Percentiles rank a stretch among this genome's conserved stretches.
phyloP scores from a whole-genome alignment of 371 early-diverging fungal genomes.

The Fennellomyces sp. region DNA sequence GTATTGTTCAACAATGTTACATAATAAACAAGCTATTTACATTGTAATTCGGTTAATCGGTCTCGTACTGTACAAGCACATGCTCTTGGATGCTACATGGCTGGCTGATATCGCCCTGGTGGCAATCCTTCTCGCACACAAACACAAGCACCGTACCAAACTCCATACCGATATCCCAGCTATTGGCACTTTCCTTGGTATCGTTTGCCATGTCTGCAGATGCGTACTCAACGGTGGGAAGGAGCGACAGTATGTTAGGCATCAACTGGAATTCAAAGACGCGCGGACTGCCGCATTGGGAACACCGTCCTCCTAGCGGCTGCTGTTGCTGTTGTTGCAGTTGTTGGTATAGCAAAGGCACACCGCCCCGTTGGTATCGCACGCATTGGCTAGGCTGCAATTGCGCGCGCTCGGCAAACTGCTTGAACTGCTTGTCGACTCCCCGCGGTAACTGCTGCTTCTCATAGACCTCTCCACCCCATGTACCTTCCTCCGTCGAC shows the following conservation, averaged over 20 bases:
- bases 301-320: conserved; percentile 59
- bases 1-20: background rate
- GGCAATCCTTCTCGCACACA: conserved; percentile 84
- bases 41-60: conserved; percentile 25
- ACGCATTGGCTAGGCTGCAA: conserved; percentile 85
- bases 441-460: conserved; percentile 70
- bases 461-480: conserved; percentile 87
- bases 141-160: conserved; percentile 90
- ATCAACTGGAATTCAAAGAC: conserved; percentile 92
- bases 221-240: conserved; percentile 55
- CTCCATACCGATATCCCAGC: conserved; percentile 84
- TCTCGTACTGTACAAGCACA: conserved; percentile 71
- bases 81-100: conserved; percentile 68
- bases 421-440: conserved; percentile 78
- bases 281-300: conserved; percentile 73
- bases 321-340: conserved; percentile 34
- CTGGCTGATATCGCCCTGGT: conserved; percentile 32
- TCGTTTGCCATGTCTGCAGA: conserved; percentile 21
- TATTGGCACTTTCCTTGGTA: conserved; percentile 19
- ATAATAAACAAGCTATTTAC: background rate
- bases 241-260: conserved; percentile 80
- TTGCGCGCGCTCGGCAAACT: conserved; percentile 73
- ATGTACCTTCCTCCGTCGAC: conserved; percentile 46
- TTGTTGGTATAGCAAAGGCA: conserved; percentile 65
- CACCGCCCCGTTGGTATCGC: conserved; percentile 77